These are phyloP conservation scores for Lepidium africanum DNA, from an alignment of 345 rosid species.

Conservation along the genomic window DNA sequence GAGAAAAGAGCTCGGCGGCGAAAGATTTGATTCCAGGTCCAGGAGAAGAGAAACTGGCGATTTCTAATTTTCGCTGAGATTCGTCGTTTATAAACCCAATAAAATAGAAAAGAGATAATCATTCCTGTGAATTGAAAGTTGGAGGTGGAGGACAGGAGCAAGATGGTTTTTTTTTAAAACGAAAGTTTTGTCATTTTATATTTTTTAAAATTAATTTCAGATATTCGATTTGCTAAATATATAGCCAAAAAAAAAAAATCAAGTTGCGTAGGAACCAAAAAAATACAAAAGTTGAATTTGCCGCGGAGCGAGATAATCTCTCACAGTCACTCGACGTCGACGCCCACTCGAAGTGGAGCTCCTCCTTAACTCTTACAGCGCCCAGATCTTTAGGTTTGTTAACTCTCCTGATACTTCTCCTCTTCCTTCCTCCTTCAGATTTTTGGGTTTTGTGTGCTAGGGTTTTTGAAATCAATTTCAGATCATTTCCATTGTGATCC, in stretches of 20 bases:
- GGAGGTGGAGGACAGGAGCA: not conserved
- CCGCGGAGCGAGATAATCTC: conserved; percentile 15
- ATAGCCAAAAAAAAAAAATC: not conserved
- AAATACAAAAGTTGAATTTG: not conserved
- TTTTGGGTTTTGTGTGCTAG: not conserved
- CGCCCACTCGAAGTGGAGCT: not conserved
- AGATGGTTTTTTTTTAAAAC: not conserved
- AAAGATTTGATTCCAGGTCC: not conserved
- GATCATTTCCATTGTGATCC: not conserved
- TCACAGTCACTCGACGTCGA: not conserved
- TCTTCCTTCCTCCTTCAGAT: not conserved
- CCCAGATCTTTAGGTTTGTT: not conserved
- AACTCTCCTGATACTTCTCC: not conserved
- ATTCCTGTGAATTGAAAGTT: conserved; percentile 1
- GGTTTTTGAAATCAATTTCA: not conserved
- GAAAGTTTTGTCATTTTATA: not conserved
- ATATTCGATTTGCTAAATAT: no score
- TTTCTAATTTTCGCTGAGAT: not conserved
- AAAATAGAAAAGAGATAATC: conserved; percentile 21
- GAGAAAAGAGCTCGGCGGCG: conserved; percentile 24
- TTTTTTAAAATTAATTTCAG: not conserved
- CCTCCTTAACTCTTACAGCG: not conserved
- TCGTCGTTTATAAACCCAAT: not conserved
- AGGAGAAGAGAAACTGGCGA: not conserved
- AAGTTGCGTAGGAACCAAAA: not conserved